Evolutionary conservation across 2,329 filamentous ascomycete genomes (phyloP), one percentile per base, ranked within the genome.

Genomic region (Clathrospora elynae): DNA sequence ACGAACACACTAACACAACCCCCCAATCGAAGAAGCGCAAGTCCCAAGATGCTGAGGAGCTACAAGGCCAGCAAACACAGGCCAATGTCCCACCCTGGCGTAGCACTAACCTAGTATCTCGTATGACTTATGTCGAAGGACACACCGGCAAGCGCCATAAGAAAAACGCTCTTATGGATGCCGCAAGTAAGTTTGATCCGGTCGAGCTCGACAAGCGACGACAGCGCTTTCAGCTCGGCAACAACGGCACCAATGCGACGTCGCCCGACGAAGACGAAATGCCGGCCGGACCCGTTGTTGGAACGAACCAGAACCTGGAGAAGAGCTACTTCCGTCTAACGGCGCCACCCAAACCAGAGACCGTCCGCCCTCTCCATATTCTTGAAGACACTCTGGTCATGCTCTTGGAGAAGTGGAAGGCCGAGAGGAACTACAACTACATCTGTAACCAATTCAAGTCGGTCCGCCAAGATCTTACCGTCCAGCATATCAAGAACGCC

Each of bases 381-480:
- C 75, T 99, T 52, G 84, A 86, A 57, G 85, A 93, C 73, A 91
- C 92, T 5, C 74, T 99, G 70, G 89, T 95, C 57, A 75, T 95
- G 34, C 76, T 99, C 53, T 95, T 95, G 77, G 88, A 86, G 75
- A 97, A 95, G 74, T 99, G 93, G 93, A 87, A 85, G 67, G 83
- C 85, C 59, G 90, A 96, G 62, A 86, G 85, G 74, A 96, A 97
- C 73, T 99, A 99, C 73, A 85, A 84, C 58, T 99, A 96, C 74
- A 95, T 96, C 53, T 97, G 93, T 81, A 91, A 99, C 69, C 93
- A 99, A 79, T 95, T 99, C 80, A 99, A 99, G 73, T 96, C 93
- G 11, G 81, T 99, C 70, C 89, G 93, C 49, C 93, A 99, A 78
- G 93, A 99, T 76, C 80, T 99, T 69, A 99, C 93, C 25, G 93